These are phyloP conservation scores for Marasmius tenuissimus DNA, from an alignment of 1,284 basidiomycete species.

Conservation along the genomic window DNA sequence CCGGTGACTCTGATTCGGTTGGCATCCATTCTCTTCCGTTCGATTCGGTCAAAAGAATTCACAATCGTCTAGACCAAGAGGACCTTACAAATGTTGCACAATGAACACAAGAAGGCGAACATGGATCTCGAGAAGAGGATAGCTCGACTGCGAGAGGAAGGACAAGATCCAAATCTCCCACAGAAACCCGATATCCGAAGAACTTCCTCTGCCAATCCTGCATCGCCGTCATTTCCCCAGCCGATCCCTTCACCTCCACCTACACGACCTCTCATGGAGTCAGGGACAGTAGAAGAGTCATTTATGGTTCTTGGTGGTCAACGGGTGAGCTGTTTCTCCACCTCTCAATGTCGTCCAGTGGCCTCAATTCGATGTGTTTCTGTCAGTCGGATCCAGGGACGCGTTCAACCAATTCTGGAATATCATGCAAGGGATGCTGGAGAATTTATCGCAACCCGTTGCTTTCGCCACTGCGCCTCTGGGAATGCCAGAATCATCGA, in stretches of 20 bases:
- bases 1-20: slow-evolving; percentile 66
- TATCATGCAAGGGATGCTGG: slow-evolving; percentile 79
- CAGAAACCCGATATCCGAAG: slow-evolving; percentile 43
- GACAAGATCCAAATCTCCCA: slow-evolving; percentile 67
- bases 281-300: slow-evolving; percentile 76
- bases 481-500: slow-evolving; percentile 36
- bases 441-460: slow-evolving; percentile 79
- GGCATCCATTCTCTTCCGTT: slow-evolving; percentile 19
- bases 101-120: slow-evolving; percentile 65
- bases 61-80: slow-evolving; percentile 58
- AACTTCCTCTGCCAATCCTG: slow-evolving; percentile 9
- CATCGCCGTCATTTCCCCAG: slow-evolving; percentile 23
- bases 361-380: not conserved
- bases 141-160: slow-evolving; percentile 66
- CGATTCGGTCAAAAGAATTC: slow-evolving; percentile 7
- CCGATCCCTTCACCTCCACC: slow-evolving; percentile 42
- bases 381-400: slow-evolving; percentile 69
- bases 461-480: slow-evolving; percentile 82
- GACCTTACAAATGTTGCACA: slow-evolving; percentile 70
- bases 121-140: slow-evolving; percentile 72
- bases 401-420: slow-evolving; percentile 86
- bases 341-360: not conserved
- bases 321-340: slow-evolving; percentile 41
- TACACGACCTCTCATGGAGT: slow-evolving; percentile 57
- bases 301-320: slow-evolving; percentile 80